A percentile compares a stretch with the other conserved stretches of the same genome.
Conservation (phyloP, 805 yeast species). For the Isabelozyma gotoi region DNA sequence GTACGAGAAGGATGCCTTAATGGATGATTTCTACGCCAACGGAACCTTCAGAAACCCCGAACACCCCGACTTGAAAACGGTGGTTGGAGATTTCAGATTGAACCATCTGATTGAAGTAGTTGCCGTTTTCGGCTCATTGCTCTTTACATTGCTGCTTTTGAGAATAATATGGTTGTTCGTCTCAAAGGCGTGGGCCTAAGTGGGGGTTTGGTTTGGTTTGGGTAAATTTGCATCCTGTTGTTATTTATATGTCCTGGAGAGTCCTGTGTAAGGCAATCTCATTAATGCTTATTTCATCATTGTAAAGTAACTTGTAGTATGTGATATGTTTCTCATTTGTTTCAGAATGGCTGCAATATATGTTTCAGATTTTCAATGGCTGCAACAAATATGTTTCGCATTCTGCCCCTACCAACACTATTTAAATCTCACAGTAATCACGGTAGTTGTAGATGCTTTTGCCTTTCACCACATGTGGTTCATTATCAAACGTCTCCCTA, state of each 20-base stretch:
- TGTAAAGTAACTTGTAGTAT: no score
- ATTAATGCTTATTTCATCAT: no score
- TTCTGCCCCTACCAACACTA: neutral
- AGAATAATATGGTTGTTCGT: slow-evolving; percentile 1
- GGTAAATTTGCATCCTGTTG: neutral
- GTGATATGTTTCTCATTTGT: no score
- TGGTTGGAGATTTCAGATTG: slow-evolving; percentile 23
- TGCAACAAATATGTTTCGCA: neutral
- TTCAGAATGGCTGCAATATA: neutral
- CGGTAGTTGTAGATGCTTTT: neutral
- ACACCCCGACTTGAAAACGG: slow-evolving; percentile 14
- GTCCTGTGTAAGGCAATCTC: no score
- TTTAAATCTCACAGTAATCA: neutral
- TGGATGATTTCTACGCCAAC: slow-evolving; percentile 58
- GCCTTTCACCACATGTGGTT: slow-evolving; percentile 4
- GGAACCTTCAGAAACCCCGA: slow-evolving; percentile 48
- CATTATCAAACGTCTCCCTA: slow-evolving; percentile 29
- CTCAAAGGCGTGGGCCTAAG: neutral
- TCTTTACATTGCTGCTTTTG: slow-evolving; percentile 10
- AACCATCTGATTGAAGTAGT: slow-evolving; percentile 15
- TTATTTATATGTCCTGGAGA: neutral
- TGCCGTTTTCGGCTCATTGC: slow-evolving; percentile 8
- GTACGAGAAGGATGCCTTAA: slow-evolving; percentile 71
- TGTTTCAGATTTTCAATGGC: neutral
- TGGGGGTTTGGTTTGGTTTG: no score